Percentiles rank a stretch among this genome's conserved stretches.
These are phyloP conservation scores for Xerocomus tenax DNA, from an alignment of 1,284 basidiomycete genomes.

Conservation along the genomic window DNA sequence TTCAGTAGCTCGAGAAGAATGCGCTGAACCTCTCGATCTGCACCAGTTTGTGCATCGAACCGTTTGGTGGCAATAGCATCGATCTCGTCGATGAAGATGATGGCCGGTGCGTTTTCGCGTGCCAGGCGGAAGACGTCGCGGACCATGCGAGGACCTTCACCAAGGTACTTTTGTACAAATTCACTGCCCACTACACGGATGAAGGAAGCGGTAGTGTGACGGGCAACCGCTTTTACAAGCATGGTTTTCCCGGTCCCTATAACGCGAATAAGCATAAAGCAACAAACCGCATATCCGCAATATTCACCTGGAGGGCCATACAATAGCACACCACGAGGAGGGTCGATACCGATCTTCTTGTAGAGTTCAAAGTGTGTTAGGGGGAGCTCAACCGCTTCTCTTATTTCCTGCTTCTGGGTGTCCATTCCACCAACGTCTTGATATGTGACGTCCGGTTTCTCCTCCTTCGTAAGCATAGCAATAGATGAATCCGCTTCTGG, in stretches of 20 bases:
- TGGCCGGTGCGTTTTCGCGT: constrained; percentile 92
- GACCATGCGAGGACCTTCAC: constrained; percentile 99
- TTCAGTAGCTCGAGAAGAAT: constrained; percentile 97
- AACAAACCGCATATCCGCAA: neutral
- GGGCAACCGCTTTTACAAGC: constrained; percentile 97
- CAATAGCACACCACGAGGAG: constrained; percentile 77
- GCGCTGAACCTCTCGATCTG: constrained; percentile 97
- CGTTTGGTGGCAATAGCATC: constrained; percentile 99
- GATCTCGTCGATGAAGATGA: constrained; percentile 99
- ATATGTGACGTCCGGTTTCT: constrained; percentile 88
- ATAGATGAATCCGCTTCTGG: constrained; percentile 98
- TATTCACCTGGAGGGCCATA: constrained; percentile 71
- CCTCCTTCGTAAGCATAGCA: constrained; percentile 85
- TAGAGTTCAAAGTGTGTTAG: constrained; percentile 96
- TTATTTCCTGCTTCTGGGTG: constrained; percentile 96
- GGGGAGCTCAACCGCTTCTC: constrained; percentile 98
- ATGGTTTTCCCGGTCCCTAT: constrained; percentile 97
- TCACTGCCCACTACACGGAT: constrained; percentile 98
- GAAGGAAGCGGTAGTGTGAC: constrained; percentile 94
- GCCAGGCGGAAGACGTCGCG: constrained; percentile 98
- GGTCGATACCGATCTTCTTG: constrained; percentile 99
- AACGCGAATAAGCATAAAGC: constrained; percentile 6
- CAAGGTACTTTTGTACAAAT: constrained; percentile 98
- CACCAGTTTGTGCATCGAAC: constrained; percentile 98
- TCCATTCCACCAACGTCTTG: constrained; percentile 96